These are phyloP conservation scores for Lizonia empirigonia DNA, from an alignment of 2,329 filamentous ascomycete species.

Conservation along the genomic window DNA sequence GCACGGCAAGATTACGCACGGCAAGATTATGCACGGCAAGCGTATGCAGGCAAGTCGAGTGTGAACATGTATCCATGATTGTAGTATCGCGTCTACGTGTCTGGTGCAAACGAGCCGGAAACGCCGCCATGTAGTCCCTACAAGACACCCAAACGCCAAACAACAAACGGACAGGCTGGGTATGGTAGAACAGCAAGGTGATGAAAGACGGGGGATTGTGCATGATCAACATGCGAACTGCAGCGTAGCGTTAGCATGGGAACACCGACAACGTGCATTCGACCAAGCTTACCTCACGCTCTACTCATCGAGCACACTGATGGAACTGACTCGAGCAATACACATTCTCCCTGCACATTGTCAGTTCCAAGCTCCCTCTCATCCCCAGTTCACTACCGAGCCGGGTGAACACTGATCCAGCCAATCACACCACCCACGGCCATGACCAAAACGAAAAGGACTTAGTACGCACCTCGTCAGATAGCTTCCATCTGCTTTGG, in stretches of 20 bases:
- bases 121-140: conserved; percentile 6
- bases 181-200: neutral
- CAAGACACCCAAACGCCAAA: conserved; percentile 1
- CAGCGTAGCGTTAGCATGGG: neutral
- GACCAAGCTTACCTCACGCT: neutral
- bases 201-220: neutral
- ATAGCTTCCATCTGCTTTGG: conserved; percentile 46
- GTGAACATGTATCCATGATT: neutral
- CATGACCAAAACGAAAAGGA: neutral
- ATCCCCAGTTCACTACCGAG: neutral
- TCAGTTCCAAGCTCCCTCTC: no score
- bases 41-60: neutral
- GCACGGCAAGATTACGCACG: no score
- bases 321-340: conserved; percentile 37
- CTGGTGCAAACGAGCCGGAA: neutral
- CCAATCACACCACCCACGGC: neutral
- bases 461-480: conserved; percentile 43
- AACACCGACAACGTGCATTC: neutral
- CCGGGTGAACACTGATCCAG: conserved; percentile 9
- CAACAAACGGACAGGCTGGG: neutral
- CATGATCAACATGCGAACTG: neutral
- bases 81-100: neutral
- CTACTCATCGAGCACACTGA: conserved; percentile 30
- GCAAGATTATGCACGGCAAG: no score
- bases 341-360: conserved; percentile 27